Evolutionary conservation across 2,329 filamentous ascomycete genomes (phyloP), one percentile per base, ranked within the genome.

Genomic region (Nemania abortiva): DNA sequence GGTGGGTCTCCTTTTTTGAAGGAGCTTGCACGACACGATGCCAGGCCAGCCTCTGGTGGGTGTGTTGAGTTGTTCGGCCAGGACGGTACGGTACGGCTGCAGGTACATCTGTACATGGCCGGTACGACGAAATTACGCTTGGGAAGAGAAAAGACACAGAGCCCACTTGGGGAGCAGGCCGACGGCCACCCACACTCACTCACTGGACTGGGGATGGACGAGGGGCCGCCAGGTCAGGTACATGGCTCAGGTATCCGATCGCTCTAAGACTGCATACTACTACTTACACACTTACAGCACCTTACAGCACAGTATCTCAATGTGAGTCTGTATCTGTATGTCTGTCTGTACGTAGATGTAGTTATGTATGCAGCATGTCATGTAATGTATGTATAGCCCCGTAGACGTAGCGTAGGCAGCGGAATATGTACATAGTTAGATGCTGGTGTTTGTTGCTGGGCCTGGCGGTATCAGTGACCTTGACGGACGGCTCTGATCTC

Each of bases 21-120:
- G 70, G 71, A 74, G 70, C 58, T 70, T 73, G 72, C 72, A 74
- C 72, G 69, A 74, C 68, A 70, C 74, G 10, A 24, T 11, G 18
- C 13, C 18, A 61, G 72, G 52, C 66, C 66, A 37, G 59, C 45
- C 65, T 57, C 55, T 62, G 37, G 7, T 15, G 69, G 70, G 69
- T 67, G 68, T 66, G 70, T 58, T 53, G 62, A 68, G 66, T 62
- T 54, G 63, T 60, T 73, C 69, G 73, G 72, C 71, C 73, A 76
- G 74, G 73, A 75, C 69, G 69, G 69, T 66, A 42, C 37, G 37
- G 37, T 66, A 74, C 69, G 76, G 73, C 73, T 73, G 72, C 70
- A 75, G 73, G 77, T 79, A 79, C 77, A 74, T 78, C 70, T 70
- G 70, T 78, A 76, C 73, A 70, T 75, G 74, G 73, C 72, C 64